Base-by-base conservation (phyloP, 768 basidiomycete species). In the Rhizopogon roseolus region DNA sequence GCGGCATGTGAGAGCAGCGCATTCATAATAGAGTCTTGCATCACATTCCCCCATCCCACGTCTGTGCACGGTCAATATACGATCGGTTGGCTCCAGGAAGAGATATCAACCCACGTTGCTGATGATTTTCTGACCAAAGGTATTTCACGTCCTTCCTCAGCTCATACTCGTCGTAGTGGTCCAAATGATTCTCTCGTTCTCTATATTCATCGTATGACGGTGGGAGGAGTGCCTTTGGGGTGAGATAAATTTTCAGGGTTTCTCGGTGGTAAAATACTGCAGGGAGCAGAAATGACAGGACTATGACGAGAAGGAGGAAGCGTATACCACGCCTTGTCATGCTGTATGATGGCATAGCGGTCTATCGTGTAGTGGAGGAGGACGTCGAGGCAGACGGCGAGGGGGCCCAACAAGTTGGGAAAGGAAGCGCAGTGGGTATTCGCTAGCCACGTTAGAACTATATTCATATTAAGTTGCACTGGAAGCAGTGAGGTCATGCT, bases 41-140 rank as follows among this genome's bases (percentile, higher is more conserved):
- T 71, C 7, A 68, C 67, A 40, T 76, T 75, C 1, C 73, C 73
- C 69, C 68, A 76, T 1, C 74, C 75, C 6, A 64, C 66, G 41
- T 66, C 74, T 75, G 32, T 16, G 28, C 22, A 43, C 38, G 13
- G 28, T 11, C 34, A 48, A 48, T 8, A 14, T 9, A 6, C 29
- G 14, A 34, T 19, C 32, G 8, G 16, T 5, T 11, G 29, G n/a
- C 29, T 29, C 13, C 7, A 45, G 16, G 51, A 29, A 36, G 17
- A 10, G 9, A 34, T 16, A 17, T n/a, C 0, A 62, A 62, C 73
- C 55, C 44, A 76, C 78, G 64, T 50, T 66, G 63, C 0, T 64
- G 73, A 58, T 81, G 78, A 53, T 80, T 80, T 3, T 76, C 73
- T 29, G 77, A 61, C 61, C 72, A 78, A 8, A 84, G 60, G 56